Percentiles rank a stretch among this genome's conserved stretches.
Conservation (phyloP, 2,329 filamentous ascomycete species). For the Pyricularia sp. region DNA sequence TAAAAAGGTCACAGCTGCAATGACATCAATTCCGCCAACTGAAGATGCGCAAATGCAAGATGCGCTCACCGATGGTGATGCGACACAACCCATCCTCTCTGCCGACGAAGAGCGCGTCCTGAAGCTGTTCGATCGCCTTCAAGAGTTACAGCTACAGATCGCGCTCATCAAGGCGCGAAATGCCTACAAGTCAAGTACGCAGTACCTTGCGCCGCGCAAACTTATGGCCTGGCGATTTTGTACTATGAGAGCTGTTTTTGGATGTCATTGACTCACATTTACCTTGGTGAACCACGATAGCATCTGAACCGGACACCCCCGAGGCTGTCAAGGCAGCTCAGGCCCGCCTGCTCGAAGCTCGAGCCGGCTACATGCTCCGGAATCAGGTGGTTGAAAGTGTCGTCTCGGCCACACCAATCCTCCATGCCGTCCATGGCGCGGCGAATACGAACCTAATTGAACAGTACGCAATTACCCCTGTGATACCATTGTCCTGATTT, state of each 20-base stretch:
- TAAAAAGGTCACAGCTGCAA: neutral
- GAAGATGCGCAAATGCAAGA: neutral
- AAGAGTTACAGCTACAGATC: slow-evolving; percentile 63
- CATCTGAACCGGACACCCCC: neutral
- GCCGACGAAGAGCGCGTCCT: slow-evolving; percentile 57
- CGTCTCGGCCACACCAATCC: slow-evolving; percentile 62
- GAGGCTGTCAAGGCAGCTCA: slow-evolving; percentile 50
- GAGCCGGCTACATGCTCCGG: slow-evolving; percentile 59
- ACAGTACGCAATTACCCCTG: neutral
- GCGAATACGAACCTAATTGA: slow-evolving; percentile 12
- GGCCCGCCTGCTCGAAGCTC: slow-evolving; percentile 58
- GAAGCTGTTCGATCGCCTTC: slow-evolving; percentile 60
- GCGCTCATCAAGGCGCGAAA: slow-evolving; percentile 50
- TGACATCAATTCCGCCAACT: neutral
- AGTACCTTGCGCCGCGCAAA: neutral
- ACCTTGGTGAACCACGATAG: slow-evolving; percentile 6
- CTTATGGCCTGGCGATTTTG: neutral
- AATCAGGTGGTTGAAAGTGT: slow-evolving; percentile 61
- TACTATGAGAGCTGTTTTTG: too few relatives aligned
- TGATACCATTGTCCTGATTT: neutral
- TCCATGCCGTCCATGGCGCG: slow-evolving; percentile 67
- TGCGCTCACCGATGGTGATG: neutral
- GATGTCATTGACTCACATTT: neutral
- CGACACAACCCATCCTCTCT: slow-evolving; percentile 43
- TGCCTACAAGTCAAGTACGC: neutral